Base-by-base conservation (phyloP, 2,329 filamentous ascomycete genomes). In the Penicillium sp. region DNA sequence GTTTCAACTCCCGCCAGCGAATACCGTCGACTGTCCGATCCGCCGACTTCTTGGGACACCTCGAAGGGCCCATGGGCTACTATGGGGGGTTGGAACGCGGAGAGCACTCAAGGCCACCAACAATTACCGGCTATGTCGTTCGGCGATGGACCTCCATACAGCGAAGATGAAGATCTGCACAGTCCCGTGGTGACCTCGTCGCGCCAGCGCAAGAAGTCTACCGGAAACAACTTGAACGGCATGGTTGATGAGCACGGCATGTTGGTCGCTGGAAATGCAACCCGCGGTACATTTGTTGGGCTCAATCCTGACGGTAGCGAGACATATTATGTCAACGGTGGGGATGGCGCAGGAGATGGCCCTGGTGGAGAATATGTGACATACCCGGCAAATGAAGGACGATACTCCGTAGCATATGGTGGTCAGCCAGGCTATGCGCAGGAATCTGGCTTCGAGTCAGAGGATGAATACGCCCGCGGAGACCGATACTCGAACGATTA, bases 81-180 rank as follows among this genome's bases (percentile, higher is more conserved):
- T 28, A 80, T 82, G 6, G 82, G 80, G 16, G 78, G 81, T 6
- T 83, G 76, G 73, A 72, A 71, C 46, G 72, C 58, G 66, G 83
- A 71, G 78, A 84, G 68, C 76, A 79, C 83, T 37, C 83, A 64
- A 16, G 68, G 63, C 66, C 88, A 84, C 57, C 86, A 91, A 67
- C 90, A 93, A 71, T 82, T 96, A 16, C 89, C 92, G 10, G 90
- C 91, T 22, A 93, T 95, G 73, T 87, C 92, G 52, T 94, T 95
- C 70, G 91, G 87, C 4, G 92, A 95, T 73, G 93, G 93, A 0
- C 93, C 93, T 25, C 94, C 93, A 2, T 98, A 93, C 80, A 96
- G 92, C 76, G 93, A 97, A 78, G 93, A 98, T 71, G 93, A 98
- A 70, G 95, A 98, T 76, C 83, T 97, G 46, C 92, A 95, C 72